Base-by-base conservation (phyloP, 331 rosid genomes). In the Phaseolus coccineus region DNA sequence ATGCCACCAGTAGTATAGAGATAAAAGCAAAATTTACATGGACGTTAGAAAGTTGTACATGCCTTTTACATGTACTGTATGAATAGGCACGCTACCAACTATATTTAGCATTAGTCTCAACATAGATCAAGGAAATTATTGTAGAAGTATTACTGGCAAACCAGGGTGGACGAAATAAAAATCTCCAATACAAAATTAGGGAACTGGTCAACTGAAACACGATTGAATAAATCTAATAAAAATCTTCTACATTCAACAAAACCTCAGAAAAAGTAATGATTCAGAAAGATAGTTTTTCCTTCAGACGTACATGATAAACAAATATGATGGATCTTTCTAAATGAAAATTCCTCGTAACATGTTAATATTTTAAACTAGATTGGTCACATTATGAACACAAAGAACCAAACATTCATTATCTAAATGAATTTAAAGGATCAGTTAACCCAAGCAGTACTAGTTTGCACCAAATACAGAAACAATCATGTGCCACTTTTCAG, bases 111-210 rank as follows among this genome's bases (percentile, higher is more conserved):
- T 64, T 13, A n/a, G 84, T 66, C 65, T 44, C 48, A 37, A 59
- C 56, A 68, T 27, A 58, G 40, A 31, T 48, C 81, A 37, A 24
- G 50, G 47, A 65, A 47, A 65, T 67, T 35, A 67, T 57, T 71
- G 65, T 35, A 81, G 71, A 75, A 75, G 57, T 74, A 73, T 48
- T 69, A 76, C 77, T 75, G 37, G 55, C 70, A 81, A 81, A 44
- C 67, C 56, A 46, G 53, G 80, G 66, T 6, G 71, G 57, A 68
- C 44, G 62, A 67, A 56, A 81, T 52, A 33, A 3, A 37, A 22
- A 56, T 61, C 55, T 64, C 74, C 52, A 57, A 19, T 63, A 35
- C 28, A 51, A 47, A 16, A 39, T 22, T 30, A 27, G 56, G 42
- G 7, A 27, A 22, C 2, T 19, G 42, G 25, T 68, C 25, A 16